Evolutionary conservation across 176 grass and related monocot genomes (phyloP).

Genomic region (Cocos nucifera): DNA sequence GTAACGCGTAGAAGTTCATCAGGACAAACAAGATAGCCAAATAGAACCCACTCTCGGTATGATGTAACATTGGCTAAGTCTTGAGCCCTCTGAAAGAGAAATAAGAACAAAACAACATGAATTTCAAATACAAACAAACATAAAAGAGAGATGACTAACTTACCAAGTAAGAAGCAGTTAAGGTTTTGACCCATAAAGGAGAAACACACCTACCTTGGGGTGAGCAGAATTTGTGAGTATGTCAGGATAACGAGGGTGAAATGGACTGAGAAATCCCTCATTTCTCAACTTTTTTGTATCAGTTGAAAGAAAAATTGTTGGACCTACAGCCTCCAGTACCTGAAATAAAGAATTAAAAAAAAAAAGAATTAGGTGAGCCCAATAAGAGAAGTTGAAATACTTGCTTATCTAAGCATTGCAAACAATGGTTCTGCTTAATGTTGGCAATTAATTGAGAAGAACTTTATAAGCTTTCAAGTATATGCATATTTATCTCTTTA

Average conservation of each 20-base stretch:
- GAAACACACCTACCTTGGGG: conserved; percentile 67
- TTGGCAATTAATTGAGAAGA: too few species aligned
- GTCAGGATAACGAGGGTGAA: conserved; percentile 97
- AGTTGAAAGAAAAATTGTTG: conserved; percentile 95
- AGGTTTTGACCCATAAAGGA: not conserved
- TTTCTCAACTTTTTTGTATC: conserved; percentile 99
- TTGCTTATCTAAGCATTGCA: too few species aligned
- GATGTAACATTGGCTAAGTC: conserved; percentile 98
- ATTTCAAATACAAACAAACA: too few species aligned
- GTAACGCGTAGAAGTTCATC: conserved; percentile 97
- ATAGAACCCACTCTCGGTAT: conserved; percentile 88
- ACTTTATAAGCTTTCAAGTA: too few species aligned
- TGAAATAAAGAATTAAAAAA: conserved; percentile 28
- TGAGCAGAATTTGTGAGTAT: conserved; percentile 98
- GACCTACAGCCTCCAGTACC: conserved; percentile 93
- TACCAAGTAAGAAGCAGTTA: too few species aligned
- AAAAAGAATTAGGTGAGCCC: not conserved
- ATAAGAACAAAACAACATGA: conserved; percentile 13
- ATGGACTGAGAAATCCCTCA: conserved; percentile 96
- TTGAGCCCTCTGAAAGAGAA: conserved; percentile 85
- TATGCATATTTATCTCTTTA: too few species aligned
- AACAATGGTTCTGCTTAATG: too few species aligned
- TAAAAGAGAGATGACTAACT: too few species aligned
- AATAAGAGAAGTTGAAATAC: too few species aligned
- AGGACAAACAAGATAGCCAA: conserved; percentile 96